phyloP scores from a whole-genome alignment of 2,329 filamentous ascomycete genomes.

The Paracamarosporium sp. region DNA sequence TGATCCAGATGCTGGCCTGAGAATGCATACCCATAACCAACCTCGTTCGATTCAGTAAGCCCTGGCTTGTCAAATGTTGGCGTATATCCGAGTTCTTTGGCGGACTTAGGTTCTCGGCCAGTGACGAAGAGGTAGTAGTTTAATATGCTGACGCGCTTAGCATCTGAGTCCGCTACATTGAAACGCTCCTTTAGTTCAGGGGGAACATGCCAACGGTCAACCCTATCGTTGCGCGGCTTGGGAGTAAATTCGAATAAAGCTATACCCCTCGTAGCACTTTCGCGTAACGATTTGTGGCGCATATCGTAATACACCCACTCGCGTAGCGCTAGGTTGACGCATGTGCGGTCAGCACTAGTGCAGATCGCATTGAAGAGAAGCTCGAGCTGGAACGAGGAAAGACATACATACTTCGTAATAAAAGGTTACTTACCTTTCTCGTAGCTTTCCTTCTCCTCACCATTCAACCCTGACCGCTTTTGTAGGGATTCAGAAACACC shows the following conservation, averaged over 20 bases:
- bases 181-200: background rate
- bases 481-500: too few species aligned
- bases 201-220: background rate
- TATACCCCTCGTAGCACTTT: background rate
- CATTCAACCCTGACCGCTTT: too few species aligned
- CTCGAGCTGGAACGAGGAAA: too few species aligned
- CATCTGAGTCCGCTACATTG: background rate
- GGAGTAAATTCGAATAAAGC: constrained; percentile 7
- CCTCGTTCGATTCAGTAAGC: constrained; percentile 1
- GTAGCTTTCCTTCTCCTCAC: too few species aligned
- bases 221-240: background rate
- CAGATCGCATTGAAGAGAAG: too few species aligned
- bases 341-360: too few species aligned
- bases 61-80: constrained; percentile 1
- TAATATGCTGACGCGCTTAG: background rate
- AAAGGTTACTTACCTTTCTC: too few species aligned
- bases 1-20: background rate
- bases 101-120: background rate
- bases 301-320: constrained; percentile 3
- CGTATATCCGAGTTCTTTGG: background rate
- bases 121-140: constrained; percentile 4
- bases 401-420: too few species aligned
- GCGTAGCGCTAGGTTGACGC: too few species aligned
- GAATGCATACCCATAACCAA: constrained; percentile 3
- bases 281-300: background rate